Evolutionary conservation across 768 basidiomycete species (phyloP), one percentile per base, ranked within the genome.

Genomic region (Leccinum uliginosum): DNA sequence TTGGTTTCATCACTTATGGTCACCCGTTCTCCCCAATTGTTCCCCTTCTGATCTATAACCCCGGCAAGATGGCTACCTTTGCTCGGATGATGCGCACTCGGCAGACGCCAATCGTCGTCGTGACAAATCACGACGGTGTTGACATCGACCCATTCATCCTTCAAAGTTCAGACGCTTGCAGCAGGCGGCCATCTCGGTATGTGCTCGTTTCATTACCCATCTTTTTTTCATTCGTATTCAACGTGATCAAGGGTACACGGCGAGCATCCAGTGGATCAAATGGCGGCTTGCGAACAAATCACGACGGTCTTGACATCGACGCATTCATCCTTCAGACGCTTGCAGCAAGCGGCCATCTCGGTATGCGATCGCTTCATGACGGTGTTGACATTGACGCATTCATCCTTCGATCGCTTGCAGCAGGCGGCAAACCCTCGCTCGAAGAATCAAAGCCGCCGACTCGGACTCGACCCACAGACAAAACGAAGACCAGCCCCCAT

Each of bases 1-100:
- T 99, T 32, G 97, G 97, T 0, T 99, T 99, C 79, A 96, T 99
- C 76, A 91, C 90, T 6, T 97, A 94, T 65, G 96, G 95, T 0
- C 86, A 91, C 72, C 82, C 85, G 34, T 85, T 92, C 62, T 93
- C 91, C 26, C 96, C 97, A 3, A 91, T 99, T 64, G 88, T 98
- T 5, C 96, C 97, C 0, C 77, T 98, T 46, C 78, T 99, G 50
- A 74, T 98, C 30, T 98, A 93, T 80, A 84, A 91, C 70, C 91
- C 91, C 0, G 95, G 90, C 52, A 98, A 97, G 77, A 93, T 98
- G 92, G 82, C 83, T 57, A 80, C 88, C 67, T 96, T 98, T 78
- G 87, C 89, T 61, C 81, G 90, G 26, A 79, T 96, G 80, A 97
- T 98, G 93, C 80, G 83, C 63, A 65, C 71, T 44, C 79, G 90